Conservation (phyloP, 2,329 filamentous ascomycete genomes). For the Pseudopyricularia javanii region DNA sequence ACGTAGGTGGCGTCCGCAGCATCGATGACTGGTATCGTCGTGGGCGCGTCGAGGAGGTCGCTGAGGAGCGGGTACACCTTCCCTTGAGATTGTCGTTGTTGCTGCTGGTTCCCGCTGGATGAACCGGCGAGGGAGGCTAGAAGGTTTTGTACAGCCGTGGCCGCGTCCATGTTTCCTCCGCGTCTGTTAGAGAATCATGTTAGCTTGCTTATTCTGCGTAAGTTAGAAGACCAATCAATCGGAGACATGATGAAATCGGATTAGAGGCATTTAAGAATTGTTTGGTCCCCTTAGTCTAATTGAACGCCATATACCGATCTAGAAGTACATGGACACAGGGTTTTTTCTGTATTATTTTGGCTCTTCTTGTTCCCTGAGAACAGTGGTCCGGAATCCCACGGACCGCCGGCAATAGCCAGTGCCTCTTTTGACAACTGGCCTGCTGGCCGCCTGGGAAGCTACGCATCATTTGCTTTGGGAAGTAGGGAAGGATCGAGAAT, state of each 20-base stretch:
- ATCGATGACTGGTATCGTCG: slow-evolving; percentile 67
- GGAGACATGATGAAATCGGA: slow-evolving; percentile 4
- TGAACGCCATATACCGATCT: slow-evolving; percentile 1
- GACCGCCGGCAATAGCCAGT: background rate
- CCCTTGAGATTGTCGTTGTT: slow-evolving; percentile 27
- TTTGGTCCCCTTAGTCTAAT: background rate
- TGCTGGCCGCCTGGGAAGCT: background rate
- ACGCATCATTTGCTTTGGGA: background rate
- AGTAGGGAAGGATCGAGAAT: background rate
- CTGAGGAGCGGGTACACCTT: slow-evolving; percentile 71
- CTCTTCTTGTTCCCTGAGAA: background rate
- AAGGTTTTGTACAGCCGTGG: slow-evolving; percentile 75
- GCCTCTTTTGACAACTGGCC: background rate
- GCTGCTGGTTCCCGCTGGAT: slow-evolving; percentile 22
- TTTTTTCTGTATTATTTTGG: background rate
- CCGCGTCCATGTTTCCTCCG: slow-evolving; percentile 53
- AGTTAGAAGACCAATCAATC: slow-evolving; percentile 11
- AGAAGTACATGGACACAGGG: slow-evolving; percentile 5
- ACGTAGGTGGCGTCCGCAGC: slow-evolving; percentile 50
- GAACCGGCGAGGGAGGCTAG: slow-evolving; percentile 65
- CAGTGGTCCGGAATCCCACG: background rate
- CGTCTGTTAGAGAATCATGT: slow-evolving; percentile 39
- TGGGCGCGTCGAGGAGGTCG: slow-evolving; percentile 69
- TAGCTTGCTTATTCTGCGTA: slow-evolving; percentile 19
- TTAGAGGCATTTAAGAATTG: background rate